Conservation (phyloP, 1,139 yeast species). For the Geotrichum reessii region DNA sequence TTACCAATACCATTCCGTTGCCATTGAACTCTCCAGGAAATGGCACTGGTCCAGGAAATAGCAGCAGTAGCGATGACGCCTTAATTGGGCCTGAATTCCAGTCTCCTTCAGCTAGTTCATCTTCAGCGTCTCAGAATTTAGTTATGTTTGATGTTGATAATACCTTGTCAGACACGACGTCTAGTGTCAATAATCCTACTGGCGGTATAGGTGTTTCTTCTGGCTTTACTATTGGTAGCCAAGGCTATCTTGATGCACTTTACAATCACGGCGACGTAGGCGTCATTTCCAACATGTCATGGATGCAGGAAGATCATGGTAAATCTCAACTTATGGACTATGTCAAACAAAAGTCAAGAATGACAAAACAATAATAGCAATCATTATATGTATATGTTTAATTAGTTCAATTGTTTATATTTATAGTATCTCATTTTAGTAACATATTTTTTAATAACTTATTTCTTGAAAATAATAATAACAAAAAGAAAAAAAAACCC, state of each 20-base stretch:
- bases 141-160: background rate
- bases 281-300: constrained; percentile 12
- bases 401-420: background rate
- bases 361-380: background rate
- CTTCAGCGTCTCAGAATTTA: background rate
- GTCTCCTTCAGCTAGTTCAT: background rate
- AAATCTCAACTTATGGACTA: constrained; percentile 15
- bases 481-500: background rate
- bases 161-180: background rate
- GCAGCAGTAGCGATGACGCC: background rate
- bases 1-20: background rate
- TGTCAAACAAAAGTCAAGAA: constrained; percentile 9
- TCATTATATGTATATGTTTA: background rate
- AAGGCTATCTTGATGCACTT: constrained; percentile 6
- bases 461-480: background rate
- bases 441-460: no score
- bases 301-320: constrained; percentile 17
- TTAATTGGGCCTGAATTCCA: background rate
- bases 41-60: background rate
- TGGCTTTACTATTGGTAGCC: background rate
- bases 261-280: constrained; percentile 15
- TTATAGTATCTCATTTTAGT: background rate
- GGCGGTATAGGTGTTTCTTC: background rate
- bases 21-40: background rate
- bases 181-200: background rate